Evolutionary conservation across 2,329 filamentous ascomycete species (phyloP).

Genomic region (Aureobasidium namibiae): DNA sequence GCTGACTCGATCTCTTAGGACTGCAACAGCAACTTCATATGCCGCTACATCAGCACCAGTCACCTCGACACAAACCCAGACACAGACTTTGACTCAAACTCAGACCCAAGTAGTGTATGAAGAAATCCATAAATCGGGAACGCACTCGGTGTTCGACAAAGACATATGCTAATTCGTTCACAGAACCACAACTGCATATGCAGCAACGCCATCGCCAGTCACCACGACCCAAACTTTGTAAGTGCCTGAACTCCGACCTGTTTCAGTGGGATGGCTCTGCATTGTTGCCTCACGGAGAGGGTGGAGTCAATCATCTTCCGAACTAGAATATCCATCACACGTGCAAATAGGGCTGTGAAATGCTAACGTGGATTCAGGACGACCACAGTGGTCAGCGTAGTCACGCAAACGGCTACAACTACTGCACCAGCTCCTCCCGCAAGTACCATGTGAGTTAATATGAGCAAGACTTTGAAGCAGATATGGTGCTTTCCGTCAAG

Average conservation of each 20-base stretch:
- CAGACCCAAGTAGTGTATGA: background rate
- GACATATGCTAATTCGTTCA: too few relatives aligned
- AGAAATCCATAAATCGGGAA: too few relatives aligned
- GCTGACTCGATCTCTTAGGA: too few relatives aligned
- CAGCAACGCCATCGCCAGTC: background rate
- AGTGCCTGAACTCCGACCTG: background rate
- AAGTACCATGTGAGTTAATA: background rate
- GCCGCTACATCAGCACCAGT: background rate
- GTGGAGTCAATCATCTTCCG: too few relatives aligned
- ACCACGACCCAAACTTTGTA: background rate
- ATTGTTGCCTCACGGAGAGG: too few relatives aligned
- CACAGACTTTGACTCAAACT: background rate
- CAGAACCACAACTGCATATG: background rate
- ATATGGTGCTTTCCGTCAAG: too few relatives aligned
- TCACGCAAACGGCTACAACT: background rate
- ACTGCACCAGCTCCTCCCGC: background rate
- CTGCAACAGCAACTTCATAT: background rate
- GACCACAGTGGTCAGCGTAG: background rate
- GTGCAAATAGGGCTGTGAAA: background rate
- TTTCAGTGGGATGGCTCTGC: too few relatives aligned
- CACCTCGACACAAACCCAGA: background rate
- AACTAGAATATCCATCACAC: background rate
- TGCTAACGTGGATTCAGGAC: background rate
- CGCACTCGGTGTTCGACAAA: too few relatives aligned
- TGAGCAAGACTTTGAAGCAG: background rate